These are phyloP conservation scores for Saccharomyces jurei DNA, from an alignment of 805 yeast species.

Conservation along the genomic window DNA sequence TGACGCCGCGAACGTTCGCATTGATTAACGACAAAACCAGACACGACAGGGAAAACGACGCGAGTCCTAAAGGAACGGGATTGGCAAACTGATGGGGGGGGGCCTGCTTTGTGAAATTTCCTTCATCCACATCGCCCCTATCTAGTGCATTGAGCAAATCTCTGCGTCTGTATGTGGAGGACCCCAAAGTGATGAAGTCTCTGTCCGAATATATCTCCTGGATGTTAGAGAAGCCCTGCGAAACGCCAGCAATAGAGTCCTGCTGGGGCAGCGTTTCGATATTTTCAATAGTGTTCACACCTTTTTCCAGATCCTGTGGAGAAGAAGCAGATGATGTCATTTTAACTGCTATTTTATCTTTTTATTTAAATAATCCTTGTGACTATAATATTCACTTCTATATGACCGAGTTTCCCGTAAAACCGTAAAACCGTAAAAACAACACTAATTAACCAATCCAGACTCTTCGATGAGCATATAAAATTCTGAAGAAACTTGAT, in stretches of 20 bases:
- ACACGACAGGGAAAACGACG: slow-evolving; percentile 51
- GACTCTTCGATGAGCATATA: not conserved
- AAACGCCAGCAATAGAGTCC: not conserved
- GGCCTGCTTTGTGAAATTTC: not conserved
- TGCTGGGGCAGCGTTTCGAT: not conserved
- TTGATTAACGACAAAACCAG: slow-evolving; percentile 58
- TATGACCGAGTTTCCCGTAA: not conserved
- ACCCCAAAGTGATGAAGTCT: slow-evolving; percentile 34
- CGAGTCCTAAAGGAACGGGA: slow-evolving; percentile 69
- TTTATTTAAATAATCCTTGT: not conserved
- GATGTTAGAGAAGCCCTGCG: slow-evolving; percentile 7
- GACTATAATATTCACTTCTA: not conserved
- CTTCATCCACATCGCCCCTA: not conserved
- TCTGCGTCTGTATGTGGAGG: slow-evolving; percentile 37
- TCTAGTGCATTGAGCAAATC: slow-evolving; percentile 44
- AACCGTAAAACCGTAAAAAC: not conserved
- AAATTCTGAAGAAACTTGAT: not conserved
- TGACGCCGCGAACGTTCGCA: slow-evolving; percentile 60
- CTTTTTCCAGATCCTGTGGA: slow-evolving; percentile 12
- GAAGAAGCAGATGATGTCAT: slow-evolving; percentile 9
- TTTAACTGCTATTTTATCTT: not conserved
- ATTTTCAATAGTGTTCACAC: slow-evolving; percentile 1
- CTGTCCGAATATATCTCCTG: slow-evolving; percentile 27
- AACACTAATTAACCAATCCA: not conserved
- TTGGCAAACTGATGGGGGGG: slow-evolving; percentile 51